phyloP scores from a whole-genome alignment of 2,329 filamentous ascomycete genomes.

The Coniochaeta pulveracea region DNA sequence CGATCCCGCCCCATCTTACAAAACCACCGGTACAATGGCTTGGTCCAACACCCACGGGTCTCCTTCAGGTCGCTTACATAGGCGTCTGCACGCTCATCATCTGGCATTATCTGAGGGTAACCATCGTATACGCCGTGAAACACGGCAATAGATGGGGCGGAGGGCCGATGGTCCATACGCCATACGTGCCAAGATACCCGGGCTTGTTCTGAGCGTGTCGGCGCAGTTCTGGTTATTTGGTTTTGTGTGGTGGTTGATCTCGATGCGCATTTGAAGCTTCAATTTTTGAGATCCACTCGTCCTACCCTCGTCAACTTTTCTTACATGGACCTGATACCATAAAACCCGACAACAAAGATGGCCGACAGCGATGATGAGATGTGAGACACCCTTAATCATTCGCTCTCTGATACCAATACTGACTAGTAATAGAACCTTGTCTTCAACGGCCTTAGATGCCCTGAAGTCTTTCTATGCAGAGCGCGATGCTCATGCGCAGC shows the following conservation, averaged over 20 bases:
- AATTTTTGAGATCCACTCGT: slow-evolving; percentile 1
- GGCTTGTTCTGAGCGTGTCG: too few relatives aligned
- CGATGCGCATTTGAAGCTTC: background rate
- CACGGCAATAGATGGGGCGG: too few relatives aligned
- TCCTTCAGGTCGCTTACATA: too few relatives aligned
- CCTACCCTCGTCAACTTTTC: background rate
- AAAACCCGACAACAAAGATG: slow-evolving; percentile 1
- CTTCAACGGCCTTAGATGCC: slow-evolving; percentile 53
- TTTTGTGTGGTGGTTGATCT: background rate
- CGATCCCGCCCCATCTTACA: too few relatives aligned
- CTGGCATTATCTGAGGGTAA: too few relatives aligned
- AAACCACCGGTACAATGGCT: too few relatives aligned
- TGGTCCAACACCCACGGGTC: too few relatives aligned
- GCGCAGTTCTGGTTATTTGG: too few relatives aligned
- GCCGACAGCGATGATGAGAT: slow-evolving; percentile 3
- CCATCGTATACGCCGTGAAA: too few relatives aligned
- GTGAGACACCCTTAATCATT: background rate
- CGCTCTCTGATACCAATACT: background rate
- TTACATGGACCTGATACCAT: background rate
- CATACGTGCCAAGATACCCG: too few relatives aligned
- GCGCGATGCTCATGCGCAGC: slow-evolving; percentile 52
- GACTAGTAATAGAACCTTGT: slow-evolving; percentile 43
- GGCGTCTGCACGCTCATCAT: too few relatives aligned
- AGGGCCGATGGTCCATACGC: too few relatives aligned
- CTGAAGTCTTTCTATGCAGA: slow-evolving; percentile 65